These are phyloP conservation scores for Eucalyptus sp. DNA, from an alignment of 345 rosid species.

Conservation along the genomic window DNA sequence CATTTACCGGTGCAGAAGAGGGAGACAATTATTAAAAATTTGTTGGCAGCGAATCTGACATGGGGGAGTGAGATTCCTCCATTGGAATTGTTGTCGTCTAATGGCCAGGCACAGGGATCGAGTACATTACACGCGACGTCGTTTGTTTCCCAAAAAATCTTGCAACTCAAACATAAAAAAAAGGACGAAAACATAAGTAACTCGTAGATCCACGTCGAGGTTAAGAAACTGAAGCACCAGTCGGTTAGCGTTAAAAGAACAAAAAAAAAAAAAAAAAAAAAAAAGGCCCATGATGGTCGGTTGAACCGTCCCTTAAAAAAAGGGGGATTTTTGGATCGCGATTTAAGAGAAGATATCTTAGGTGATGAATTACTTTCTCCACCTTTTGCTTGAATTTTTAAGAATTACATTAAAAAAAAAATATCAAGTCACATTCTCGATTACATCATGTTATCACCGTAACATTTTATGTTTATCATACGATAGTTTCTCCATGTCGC, in stretches of 20 bases:
- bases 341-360: background rate
- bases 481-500: accelerated
- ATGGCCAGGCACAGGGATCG: background rate
- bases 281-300: background rate
- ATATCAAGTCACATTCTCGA: too few relatives aligned
- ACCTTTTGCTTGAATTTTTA: background rate
- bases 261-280: too few relatives aligned
- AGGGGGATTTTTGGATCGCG: accelerated
- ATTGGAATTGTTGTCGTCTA: background rate
- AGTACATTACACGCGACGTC: background rate
- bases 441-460: accelerated
- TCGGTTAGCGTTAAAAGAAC: background rate
- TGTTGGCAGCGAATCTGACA: background rate
- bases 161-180: background rate
- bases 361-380: background rate
- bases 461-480: background rate
- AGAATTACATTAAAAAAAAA: too few relatives aligned
- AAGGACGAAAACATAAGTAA: background rate
- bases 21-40: background rate
- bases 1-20: background rate
- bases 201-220: background rate
- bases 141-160: background rate
- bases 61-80: background rate
- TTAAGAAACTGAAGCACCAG: background rate
- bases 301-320: background rate